These are phyloP conservation scores for Wickerhamiella allomyrinae DNA, from an alignment of 805 yeast genomes.

Conservation along the genomic window DNA sequence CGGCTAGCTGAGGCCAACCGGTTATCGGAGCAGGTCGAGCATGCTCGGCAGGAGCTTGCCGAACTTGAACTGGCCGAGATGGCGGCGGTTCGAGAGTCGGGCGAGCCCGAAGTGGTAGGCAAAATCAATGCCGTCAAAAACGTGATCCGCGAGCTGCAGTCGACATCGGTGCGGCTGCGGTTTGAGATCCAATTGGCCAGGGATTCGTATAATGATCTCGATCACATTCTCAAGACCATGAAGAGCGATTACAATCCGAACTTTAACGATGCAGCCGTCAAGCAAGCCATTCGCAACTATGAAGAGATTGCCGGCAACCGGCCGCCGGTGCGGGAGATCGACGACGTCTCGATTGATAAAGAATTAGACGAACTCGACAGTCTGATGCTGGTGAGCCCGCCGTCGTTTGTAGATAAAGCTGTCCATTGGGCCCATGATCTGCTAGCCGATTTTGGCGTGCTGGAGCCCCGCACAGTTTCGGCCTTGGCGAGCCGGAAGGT, in stretches of 20 bases:
- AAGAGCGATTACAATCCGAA: conserved; percentile 58
- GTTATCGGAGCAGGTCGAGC: conserved; percentile 12
- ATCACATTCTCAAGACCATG: conserved; percentile 34
- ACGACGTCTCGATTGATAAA: background rate
- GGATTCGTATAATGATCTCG: conserved; percentile 13
- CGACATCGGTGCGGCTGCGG: conserved; percentile 3
- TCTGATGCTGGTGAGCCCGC: too few relatives aligned
- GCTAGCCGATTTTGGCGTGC: background rate
- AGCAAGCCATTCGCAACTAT: conserved; percentile 42
- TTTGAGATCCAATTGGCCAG: conserved; percentile 3
- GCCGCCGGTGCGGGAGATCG: too few relatives aligned
- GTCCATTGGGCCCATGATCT: background rate
- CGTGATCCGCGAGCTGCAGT: conserved; percentile 11
- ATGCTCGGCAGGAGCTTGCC: conserved; percentile 23
- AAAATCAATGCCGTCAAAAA: conserved; percentile 15
- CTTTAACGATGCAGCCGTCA: conserved; percentile 78
- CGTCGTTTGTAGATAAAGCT: background rate
- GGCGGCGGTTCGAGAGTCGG: background rate
- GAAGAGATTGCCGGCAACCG: conserved; percentile 13
- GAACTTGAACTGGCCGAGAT: conserved; percentile 11
- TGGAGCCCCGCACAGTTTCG: background rate
- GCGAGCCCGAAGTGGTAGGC: background rate
- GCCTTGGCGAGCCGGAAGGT: conserved; percentile 1
- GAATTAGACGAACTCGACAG: background rate
- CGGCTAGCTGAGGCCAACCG: conserved; percentile 11